Evolutionary conservation across 371 early-diverging fungal species (phyloP), one percentile per base, ranked within the genome.

Genomic region (Zopfochytrium polystomum): DNA sequence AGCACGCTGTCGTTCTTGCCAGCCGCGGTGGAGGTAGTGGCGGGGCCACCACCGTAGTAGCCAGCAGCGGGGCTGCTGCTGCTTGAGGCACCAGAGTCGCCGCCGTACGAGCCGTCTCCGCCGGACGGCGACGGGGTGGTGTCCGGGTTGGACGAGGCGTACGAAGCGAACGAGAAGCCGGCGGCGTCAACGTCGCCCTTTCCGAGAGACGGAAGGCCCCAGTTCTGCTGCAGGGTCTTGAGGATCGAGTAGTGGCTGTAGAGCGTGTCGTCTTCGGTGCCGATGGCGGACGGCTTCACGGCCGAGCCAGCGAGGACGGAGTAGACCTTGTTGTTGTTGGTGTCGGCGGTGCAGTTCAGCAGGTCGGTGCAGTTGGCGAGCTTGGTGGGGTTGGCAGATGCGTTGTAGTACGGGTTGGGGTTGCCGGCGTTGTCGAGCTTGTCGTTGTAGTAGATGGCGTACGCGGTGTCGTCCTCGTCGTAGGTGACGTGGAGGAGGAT

Each of bases 401-500:
- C 35, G 32, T 9, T 6, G 18, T 23, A 7, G 4, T 15, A 15
- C 13, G 23, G 20, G 5, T 35, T 6, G 15, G 33, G 13, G 38
- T 35, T 13, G 35, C 35, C 35, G 9, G 54, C 54, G 38, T 42
- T 35, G n/a, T 54, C 54, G 38, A 33, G 42, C n/a, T 42, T 42
- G 9, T 7, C 20, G 4, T 31, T 20, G 22, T 54, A 13, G 22
- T 54, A 54, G 7, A 4, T 5, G 15, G 20, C 22, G 55, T 54
- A 54, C 11, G 55, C 55, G 30, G 11, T 27, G 46, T 56, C 54
- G 56, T 30, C 31, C 47, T 77, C 85, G 55, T 83, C 83, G 62
- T 75, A 85, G 6, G 83, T 84, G n/a, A 83, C 23, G 27, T 84
- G 63, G 25, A 84, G 72, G 34, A 82, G 54, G 9, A 80, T 81